Evolutionary conservation across 2,329 filamentous ascomycete species (phyloP).

Genomic region (Cladosporium sp.): DNA sequence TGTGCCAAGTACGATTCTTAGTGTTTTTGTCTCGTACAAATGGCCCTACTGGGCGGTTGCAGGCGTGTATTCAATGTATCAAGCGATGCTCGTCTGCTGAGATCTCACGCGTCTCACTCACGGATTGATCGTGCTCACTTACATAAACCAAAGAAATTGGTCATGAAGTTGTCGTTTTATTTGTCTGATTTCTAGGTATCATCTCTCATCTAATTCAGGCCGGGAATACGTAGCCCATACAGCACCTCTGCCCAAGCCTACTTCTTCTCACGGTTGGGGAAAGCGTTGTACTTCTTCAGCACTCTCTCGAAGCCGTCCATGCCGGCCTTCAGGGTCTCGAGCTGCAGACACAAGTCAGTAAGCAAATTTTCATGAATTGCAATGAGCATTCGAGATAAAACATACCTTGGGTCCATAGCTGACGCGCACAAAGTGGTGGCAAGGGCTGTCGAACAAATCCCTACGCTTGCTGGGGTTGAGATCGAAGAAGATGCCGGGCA

Average conservation of each 20-base stretch:
- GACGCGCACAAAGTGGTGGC: slow-evolving; percentile 82
- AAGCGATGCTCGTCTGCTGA: too few relatives aligned
- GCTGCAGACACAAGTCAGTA: slow-evolving; percentile 28
- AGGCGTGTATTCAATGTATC: neutral
- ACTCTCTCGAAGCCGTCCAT: slow-evolving; percentile 82
- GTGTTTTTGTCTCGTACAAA: too few relatives aligned
- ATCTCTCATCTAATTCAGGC: neutral
- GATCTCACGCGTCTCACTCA: too few relatives aligned
- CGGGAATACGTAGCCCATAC: too few relatives aligned
- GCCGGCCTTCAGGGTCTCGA: slow-evolving; percentile 73
- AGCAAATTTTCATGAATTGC: neutral
- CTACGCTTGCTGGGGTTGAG: slow-evolving; percentile 84
- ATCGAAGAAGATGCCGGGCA: slow-evolving; percentile 97
- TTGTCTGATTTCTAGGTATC: too few relatives aligned
- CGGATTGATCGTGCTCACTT: too few relatives aligned
- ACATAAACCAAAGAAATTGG: too few relatives aligned
- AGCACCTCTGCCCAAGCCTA: neutral
- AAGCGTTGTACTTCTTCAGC: slow-evolving; percentile 57
- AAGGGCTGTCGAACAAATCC: slow-evolving; percentile 90
- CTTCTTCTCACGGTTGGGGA: slow-evolving; percentile 9
- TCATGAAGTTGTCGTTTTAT: too few relatives aligned
- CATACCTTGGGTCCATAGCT: slow-evolving; percentile 68
- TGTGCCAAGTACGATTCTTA: too few relatives aligned
- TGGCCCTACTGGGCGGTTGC: neutral
- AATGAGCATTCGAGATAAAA: neutral